Percentiles rank a stretch among this genome's conserved stretches.
Evolutionary conservation across 305 asterid species (phyloP).

Genomic region (Euphrasia arctica): DNA sequence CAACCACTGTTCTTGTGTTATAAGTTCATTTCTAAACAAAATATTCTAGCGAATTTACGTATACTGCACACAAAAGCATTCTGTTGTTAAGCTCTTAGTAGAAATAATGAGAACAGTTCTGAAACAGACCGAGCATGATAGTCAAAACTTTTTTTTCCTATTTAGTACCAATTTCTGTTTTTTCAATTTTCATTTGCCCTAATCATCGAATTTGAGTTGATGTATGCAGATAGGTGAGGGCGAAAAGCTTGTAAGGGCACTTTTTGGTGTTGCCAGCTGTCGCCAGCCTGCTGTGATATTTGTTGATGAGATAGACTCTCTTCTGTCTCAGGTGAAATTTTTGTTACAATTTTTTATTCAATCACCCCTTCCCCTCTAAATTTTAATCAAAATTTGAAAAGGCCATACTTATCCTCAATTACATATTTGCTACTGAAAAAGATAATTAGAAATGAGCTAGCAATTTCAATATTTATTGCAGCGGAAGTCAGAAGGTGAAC

Average conservation of each 20-base stretch:
- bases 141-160: constrained; percentile 5
- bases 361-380: constrained; percentile 1
- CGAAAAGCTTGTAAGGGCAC: constrained; percentile 97
- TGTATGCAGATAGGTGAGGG: constrained; percentile 94
- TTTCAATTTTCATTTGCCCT: constrained; percentile 13
- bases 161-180: constrained; percentile 16
- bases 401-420: background rate
- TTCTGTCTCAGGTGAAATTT: constrained; percentile 78
- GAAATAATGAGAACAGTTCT: constrained; percentile 15
- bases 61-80: background rate
- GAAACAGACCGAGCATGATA: constrained; percentile 14
- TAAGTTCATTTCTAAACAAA: constrained; percentile 5
- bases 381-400: too few relatives aligned
- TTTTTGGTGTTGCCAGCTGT: constrained; percentile 97
- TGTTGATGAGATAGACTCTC: constrained; percentile 96
- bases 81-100: background rate
- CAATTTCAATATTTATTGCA: constrained; percentile 35
- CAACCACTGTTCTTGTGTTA: constrained; percentile 16
- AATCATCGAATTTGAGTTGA: constrained; percentile 21
- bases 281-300: constrained; percentile 99
- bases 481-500: constrained; percentile 99
- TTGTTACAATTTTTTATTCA: background rate
- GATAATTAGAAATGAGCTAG: constrained; percentile 19
- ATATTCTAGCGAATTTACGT: constrained; percentile 2
- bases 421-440: constrained; percentile 15